Evolutionary conservation across 495 filamentous ascomycete species (phyloP).

Genomic region (Glutinoglossum americanum): DNA sequence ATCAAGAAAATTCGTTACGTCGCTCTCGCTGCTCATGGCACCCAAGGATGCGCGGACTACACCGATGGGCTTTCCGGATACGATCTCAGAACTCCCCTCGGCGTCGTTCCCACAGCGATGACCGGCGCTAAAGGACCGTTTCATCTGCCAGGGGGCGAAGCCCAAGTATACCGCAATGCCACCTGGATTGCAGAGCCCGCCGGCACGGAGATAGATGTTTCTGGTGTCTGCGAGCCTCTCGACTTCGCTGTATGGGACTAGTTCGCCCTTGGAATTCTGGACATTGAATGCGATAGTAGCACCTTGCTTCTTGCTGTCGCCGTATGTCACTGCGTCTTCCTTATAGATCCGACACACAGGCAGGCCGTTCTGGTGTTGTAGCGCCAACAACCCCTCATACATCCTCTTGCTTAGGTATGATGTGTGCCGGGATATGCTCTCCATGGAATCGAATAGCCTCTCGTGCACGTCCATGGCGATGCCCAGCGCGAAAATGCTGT

Average conservation of each 20-base stretch:
- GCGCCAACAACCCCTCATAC: conserved; percentile 24
- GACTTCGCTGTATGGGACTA: conserved; percentile 34
- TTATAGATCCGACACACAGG: conserved; percentile 39
- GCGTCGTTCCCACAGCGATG: conserved; percentile 37
- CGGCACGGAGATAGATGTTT: conserved; percentile 46
- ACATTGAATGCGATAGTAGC: conserved; percentile 55
- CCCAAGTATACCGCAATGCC: conserved; percentile 27
- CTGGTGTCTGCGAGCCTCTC: conserved; percentile 38
- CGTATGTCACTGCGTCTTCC: conserved; percentile 26
- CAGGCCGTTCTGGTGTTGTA: conserved; percentile 38
- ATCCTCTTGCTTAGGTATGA: conserved; percentile 29
- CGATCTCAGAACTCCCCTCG: conserved; percentile 17
- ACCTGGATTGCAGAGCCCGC: conserved; percentile 41
- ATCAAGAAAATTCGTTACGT: conserved; percentile 34
- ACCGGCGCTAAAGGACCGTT: conserved; percentile 36
- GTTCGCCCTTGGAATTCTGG: conserved; percentile 27
- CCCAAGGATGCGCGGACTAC: conserved; percentile 47
- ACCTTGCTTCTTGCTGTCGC: conserved; percentile 38
- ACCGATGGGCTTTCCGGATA: conserved; percentile 35
- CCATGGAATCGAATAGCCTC: conserved; percentile 38
- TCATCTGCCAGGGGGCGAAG: conserved; percentile 33
- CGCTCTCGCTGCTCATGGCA: conserved; percentile 42
- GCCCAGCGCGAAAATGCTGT: conserved; percentile 50
- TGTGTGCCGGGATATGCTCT: conserved; percentile 39
- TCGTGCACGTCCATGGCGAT: conserved; percentile 45